phyloP scores from a whole-genome alignment of 371 early-diverging fungal genomes.

The Mortierella sp. region DNA sequence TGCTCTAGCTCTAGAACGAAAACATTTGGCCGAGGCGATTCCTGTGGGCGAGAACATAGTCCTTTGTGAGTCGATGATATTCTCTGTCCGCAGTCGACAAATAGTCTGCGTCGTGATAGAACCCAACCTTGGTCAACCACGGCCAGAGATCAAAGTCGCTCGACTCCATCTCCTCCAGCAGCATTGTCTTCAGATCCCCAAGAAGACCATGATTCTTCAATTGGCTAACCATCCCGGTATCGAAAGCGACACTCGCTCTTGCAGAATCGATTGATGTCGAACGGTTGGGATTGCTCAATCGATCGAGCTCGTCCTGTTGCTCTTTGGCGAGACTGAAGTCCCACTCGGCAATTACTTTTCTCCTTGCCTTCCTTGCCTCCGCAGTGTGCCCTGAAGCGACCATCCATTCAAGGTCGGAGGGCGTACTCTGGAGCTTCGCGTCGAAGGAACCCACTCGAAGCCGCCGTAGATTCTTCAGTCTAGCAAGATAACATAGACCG shows the following conservation, averaged over 20 bases:
- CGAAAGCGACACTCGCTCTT: not conserved
- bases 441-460: not conserved
- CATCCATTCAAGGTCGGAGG: not conserved
- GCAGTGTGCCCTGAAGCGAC: not conserved
- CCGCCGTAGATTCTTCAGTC: not conserved
- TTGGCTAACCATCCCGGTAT: not conserved
- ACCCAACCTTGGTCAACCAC: not conserved
- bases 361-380: not conserved
- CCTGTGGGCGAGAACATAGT: not conserved
- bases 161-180: not conserved
- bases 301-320: not conserved
- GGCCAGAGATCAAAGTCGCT: not conserved
- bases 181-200: not conserved
- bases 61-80: not conserved
- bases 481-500: not conserved
- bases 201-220: not conserved
- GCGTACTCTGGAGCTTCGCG: not conserved
- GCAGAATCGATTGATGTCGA: not conserved
- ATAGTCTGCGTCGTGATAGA: not conserved
- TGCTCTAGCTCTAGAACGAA: not conserved
- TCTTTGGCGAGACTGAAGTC: not conserved
- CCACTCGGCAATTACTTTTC: not conserved
- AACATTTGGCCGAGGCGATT: not conserved
- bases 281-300: not conserved
- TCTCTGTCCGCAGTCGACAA: not conserved